Conservation (phyloP, 352 stramenopile species). For the Thalassiosira hispida region DNA sequence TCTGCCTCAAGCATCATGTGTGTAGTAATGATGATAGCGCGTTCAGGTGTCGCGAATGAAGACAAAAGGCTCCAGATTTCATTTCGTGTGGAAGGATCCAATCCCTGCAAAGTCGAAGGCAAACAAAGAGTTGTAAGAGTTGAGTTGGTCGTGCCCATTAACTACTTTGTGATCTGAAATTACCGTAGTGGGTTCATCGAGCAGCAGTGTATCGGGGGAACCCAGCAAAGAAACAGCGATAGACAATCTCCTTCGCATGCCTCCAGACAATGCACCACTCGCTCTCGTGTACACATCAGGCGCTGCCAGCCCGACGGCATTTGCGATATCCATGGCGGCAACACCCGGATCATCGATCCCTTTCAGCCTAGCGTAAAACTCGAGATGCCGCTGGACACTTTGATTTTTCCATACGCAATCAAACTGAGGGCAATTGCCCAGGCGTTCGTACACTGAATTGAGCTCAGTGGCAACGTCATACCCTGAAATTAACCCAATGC, state of each 20-base stretch:
- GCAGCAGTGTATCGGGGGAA: constrained; percentile 85
- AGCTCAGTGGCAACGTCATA: constrained; percentile 57
- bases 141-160: not conserved
- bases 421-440: constrained; percentile 86
- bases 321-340: constrained; percentile 49
- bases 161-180: not conserved
- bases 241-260: constrained; percentile 91
- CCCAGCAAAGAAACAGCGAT: constrained; percentile 90
- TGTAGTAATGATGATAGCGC: constrained; percentile 87
- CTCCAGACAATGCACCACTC: constrained; percentile 65
- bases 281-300: constrained; percentile 53
- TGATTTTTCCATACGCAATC: constrained; percentile 80
- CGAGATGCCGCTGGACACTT: constrained; percentile 77
- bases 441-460: constrained; percentile 54
- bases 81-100: constrained; percentile 76
- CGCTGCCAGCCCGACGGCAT: constrained; percentile 58
- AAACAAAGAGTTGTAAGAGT: constrained; percentile 47
- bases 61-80: constrained; percentile 64
- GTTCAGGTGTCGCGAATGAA: constrained; percentile 61
- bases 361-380: constrained; percentile 81
- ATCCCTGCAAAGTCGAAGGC: constrained; percentile 82
- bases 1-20: constrained; percentile 97
- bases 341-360: constrained; percentile 52
- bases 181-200: constrained; percentile 91
- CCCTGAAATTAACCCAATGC: constrained; percentile 62